phyloP scores from a whole-genome alignment of 73 alveolate genomes.

The Effrenium voratum region DNA sequence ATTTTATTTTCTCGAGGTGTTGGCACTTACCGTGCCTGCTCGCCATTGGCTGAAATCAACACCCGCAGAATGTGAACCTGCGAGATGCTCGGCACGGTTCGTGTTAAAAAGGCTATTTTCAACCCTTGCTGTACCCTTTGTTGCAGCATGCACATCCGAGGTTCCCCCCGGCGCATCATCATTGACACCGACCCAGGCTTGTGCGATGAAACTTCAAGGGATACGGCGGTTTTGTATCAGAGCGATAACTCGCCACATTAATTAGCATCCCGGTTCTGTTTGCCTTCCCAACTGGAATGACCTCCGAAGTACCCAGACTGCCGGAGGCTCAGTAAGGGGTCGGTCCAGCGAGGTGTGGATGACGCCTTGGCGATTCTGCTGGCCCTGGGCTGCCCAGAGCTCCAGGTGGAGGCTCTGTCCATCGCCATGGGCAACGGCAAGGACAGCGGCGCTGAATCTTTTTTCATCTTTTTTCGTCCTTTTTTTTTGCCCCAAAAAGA shows the following conservation, averaged over 20 bases:
- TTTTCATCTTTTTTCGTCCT: neutral
- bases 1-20: neutral
- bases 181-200: conserved; percentile 81
- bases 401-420: conserved; percentile 38
- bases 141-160: too few species aligned
- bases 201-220: neutral
- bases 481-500: neutral
- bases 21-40: neutral
- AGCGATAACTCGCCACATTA: too few species aligned
- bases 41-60: neutral
- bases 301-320: too few species aligned
- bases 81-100: neutral
- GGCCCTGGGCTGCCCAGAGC: conserved; percentile 51
- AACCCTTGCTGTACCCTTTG: neutral
- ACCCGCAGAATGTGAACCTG: neutral
- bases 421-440: conserved; percentile 76
- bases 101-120: neutral
- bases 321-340: too few species aligned
- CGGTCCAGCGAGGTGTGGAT: conserved; percentile 38
- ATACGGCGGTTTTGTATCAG: too few species aligned
- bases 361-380: conserved; percentile 71
- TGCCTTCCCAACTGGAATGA: too few species aligned
- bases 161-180: conserved; percentile 39
- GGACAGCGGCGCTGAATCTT: neutral
- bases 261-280: too few species aligned